Evolutionary conservation across 352 stramenopile species (phyloP), one percentile per base, ranked within the genome.

Genomic region (Globisporangium barbulae): DNA sequence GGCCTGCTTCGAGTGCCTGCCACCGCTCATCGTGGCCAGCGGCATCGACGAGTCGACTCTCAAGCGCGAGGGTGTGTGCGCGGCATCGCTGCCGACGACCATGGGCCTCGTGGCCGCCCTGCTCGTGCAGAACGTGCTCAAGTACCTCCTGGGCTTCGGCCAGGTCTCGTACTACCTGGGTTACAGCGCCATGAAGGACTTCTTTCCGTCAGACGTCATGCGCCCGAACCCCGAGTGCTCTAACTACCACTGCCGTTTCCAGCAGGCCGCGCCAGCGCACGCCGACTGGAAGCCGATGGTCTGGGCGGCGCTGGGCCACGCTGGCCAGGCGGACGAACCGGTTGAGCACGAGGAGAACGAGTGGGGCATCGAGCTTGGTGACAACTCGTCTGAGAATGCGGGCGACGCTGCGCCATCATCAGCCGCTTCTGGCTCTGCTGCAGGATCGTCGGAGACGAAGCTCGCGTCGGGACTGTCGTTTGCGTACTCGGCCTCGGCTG

Each of bases 1-100:
- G 15, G 89, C 89, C 10, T 97, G 89, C 71, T 97, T 97, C 47
- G 85, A 95, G 73, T 97, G 89, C 59, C 66, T 96, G 35, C 89
- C 89, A 21, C 89, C 88, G 25, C 78, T 97, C 21, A 90, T 94
- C 50, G 84, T 97, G 6, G 88, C 88, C 3, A 89, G 76, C 39
- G 89, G 89, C 54, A 92, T 94, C 59, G 85, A 93, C 53, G 89
- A 97, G 64, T 86, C 81, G 30, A 93, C 85, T 37, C 77, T 97
- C 39, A 94, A 94, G 74, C 86, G 89, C 22, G 87, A 97, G 45
- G 89, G 89, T 2, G 89, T 96, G 28, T 97, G 89, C 45, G 88
- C 89, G 0, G 89, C 89, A 7, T 97, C 89, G 31, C 70, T 97
- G 47, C 89, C 89, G 7, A 97, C 89, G 33, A 97, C 89, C 28